phyloP scores from a whole-genome alignment of 2,329 filamentous ascomycete genomes.

The Didymella pinodella region DNA sequence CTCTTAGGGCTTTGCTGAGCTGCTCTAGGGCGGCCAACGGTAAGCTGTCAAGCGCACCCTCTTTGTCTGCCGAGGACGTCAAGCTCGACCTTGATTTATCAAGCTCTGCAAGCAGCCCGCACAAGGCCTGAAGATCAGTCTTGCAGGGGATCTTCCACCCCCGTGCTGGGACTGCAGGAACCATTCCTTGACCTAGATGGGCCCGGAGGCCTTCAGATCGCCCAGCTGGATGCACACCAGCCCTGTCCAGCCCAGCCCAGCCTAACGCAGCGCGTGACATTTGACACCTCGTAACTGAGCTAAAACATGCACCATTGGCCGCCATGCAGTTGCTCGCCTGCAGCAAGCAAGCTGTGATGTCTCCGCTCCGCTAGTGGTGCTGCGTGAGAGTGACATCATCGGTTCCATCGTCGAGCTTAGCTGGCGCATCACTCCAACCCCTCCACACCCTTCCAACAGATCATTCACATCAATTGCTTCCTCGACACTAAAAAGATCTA shows the following conservation, averaged over 20 bases:
- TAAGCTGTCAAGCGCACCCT: not conserved
- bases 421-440: constrained; percentile 12
- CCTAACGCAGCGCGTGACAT: constrained; percentile 14
- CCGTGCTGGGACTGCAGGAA: constrained; percentile 7
- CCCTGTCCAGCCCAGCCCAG: constrained; percentile 4
- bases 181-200: constrained; percentile 1
- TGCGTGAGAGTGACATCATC: constrained; percentile 6
- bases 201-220: constrained; percentile 1
- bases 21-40: not conserved
- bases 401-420: constrained; percentile 6
- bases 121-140: not conserved
- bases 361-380: constrained; percentile 12
- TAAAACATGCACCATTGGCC: constrained; percentile 5
- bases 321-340: constrained; percentile 7
- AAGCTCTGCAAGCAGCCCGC: not conserved
- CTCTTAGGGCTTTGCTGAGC: not conserved
- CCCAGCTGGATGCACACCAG: constrained; percentile 7
- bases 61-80: not conserved
- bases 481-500: constrained; percentile 10
- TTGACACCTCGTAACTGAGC: constrained; percentile 13
- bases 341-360: constrained; percentile 12
- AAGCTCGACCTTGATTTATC: not conserved
- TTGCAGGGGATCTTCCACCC: constrained; percentile 1
- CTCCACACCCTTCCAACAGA: constrained; percentile 14
- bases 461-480: constrained; percentile 15